Evolutionary conservation across 2,329 filamentous ascomycete genomes (phyloP), one percentile per base, ranked within the genome.

Genomic region (Botrytis aclada): DNA sequence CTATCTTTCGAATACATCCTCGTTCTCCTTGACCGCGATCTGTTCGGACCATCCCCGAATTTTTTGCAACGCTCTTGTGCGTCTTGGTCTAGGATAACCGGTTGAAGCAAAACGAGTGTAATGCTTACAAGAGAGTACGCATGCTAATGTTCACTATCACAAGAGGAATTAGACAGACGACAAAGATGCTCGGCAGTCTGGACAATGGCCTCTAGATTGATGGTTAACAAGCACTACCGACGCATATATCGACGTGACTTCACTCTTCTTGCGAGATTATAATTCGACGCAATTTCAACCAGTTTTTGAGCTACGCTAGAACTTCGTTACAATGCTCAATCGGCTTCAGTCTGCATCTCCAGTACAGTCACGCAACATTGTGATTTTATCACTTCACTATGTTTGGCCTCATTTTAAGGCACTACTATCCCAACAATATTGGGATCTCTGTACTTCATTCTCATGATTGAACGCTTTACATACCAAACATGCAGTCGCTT

Each of bases 281-380:
- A 8, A 5, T 25, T 25, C 32, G n/a, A 1, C 0, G 2, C 5
- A 1, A 37, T 37, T 37, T n/a, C 12, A 6, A 37, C 1, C n/a
- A 9, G 4, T 32, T 34, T 39, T 61, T 61, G 58, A 37, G 22
- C 10, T 14, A 3, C 34, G 12, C 10, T 37, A 8, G 34, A 37
- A 9, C 4, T 61, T 61, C 22, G 58, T 61, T 39, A 6, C 22
- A 37, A 3, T 37, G 34, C 32, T 16, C 5, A 6, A 25, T 14
- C 20, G 25, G 1, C 12, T n/a, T 29, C 51, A 3, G 25, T 29
- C 47, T n/a, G n/a, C 2, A n/a, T 7, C 29, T 12, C 5, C 25
- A 4, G 2, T 8, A 54, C 1, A 20, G 22, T 61, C 58, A 39
- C 54, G 34, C 34, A 34, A 34, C 34, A 34, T 34, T 34, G 34